phyloP scores from a whole-genome alignment of 768 basidiomycete species.

The Atractiella rhizophila region DNA sequence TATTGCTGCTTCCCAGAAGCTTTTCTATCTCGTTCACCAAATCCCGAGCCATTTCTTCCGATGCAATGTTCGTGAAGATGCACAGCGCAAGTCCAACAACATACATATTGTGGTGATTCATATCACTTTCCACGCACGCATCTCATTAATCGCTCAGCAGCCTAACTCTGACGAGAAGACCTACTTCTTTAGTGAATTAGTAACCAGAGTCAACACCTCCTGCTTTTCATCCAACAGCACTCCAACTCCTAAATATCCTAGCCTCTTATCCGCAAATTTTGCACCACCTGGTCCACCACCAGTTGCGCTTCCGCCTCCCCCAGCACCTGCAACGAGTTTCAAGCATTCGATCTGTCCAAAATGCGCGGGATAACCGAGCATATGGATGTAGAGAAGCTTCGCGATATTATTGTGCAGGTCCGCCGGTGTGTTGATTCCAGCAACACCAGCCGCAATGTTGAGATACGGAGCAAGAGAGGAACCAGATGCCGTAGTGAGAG shows the following conservation, averaged over 20 bases:
- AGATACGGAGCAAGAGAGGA: neutral
- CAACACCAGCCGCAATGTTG: neutral
- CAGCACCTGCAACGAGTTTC: conserved; percentile 30
- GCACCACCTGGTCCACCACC: conserved; percentile 40
- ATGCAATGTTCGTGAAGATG: conserved; percentile 95
- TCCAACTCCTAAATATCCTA: conserved; percentile 97
- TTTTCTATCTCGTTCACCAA: conserved; percentile 95
- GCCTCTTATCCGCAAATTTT: conserved; percentile 78
- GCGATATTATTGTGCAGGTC: conserved; percentile 82
- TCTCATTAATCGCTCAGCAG: neutral
- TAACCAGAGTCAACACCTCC: conserved; percentile 87
- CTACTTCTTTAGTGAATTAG: conserved; percentile 94
- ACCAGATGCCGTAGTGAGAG: neutral
- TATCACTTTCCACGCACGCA: conserved; percentile 37
- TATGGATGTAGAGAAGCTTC: conserved; percentile 92
- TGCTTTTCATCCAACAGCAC: conserved; percentile 87
- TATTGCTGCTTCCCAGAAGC: conserved; percentile 82
- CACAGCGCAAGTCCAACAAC: conserved; percentile 88
- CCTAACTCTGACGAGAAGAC: conserved; percentile 17
- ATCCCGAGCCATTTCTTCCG: conserved; percentile 98
- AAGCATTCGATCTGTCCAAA: conserved; percentile 97
- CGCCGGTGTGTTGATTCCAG: too few species aligned
- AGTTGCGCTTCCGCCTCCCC: conserved; percentile 32
- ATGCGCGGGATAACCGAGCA: conserved; percentile 95
- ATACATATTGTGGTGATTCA: conserved; percentile 99